A percentile compares a stretch with the other conserved stretches of the same genome.
Conservation (phyloP, 2,329 filamentous ascomycete species). For the Lachnum nothofagi region DNA sequence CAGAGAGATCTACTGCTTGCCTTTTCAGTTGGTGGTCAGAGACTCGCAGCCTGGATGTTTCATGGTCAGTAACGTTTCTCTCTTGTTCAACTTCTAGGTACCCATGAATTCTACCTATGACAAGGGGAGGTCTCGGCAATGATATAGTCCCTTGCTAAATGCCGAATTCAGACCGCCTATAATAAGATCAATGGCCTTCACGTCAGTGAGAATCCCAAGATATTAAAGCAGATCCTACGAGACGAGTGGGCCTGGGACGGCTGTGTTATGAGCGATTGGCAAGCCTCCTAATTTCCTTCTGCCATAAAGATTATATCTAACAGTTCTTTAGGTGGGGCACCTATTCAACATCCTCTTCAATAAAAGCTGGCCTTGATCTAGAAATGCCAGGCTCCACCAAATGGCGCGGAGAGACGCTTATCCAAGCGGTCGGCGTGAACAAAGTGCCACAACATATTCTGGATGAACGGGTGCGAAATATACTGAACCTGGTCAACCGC, state of each 20-base stretch:
- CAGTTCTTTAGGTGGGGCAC: conserved; percentile 38
- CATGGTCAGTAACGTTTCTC: conserved; percentile 32
- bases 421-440: conserved; percentile 22
- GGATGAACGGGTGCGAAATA: conserved; percentile 26
- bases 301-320: not conserved
- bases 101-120: not conserved
- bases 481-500: conserved; percentile 26
- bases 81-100: too few species aligned
- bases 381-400: conserved; percentile 53
- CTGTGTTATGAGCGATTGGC: conserved; percentile 46
- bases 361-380: conserved; percentile 50
- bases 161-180: conserved; percentile 36
- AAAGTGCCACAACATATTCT: conserved; percentile 25
- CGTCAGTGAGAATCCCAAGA: conserved; percentile 37
- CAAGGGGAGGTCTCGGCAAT: not conserved
- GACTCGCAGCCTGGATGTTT: conserved; percentile 40
- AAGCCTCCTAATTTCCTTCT: conserved; percentile 17
- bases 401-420: conserved; percentile 25
- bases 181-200: conserved; percentile 44
- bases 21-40: conserved; percentile 42
- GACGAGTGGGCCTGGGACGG: conserved; percentile 43
- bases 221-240: conserved; percentile 38
- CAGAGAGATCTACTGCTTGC: conserved; percentile 41
- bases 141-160: not conserved
- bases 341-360: conserved; percentile 49